Conservation (phyloP, 768 basidiomycete genomes). For the Lactarius psammicola region DNA sequence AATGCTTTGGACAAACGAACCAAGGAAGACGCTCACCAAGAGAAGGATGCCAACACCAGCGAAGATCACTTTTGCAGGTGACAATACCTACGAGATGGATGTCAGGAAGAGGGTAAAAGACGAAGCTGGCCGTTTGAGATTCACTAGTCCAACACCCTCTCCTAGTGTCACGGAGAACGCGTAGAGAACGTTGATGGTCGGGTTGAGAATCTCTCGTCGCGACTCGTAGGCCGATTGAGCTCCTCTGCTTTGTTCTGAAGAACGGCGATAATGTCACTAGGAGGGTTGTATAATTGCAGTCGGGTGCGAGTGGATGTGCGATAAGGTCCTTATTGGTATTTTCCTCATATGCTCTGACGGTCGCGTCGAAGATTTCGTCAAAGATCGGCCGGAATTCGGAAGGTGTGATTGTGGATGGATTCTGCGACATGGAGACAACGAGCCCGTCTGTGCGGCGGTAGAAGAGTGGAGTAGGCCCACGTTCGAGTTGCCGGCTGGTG, state of each 20-base stretch:
- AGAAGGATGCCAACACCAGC: neutral
- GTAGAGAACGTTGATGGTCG: neutral
- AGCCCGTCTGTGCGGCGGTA: no score
- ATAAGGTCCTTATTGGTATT: no score
- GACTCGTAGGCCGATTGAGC: neutral
- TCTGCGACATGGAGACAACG: no score
- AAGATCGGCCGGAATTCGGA: no score
- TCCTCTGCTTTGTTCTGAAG: neutral
- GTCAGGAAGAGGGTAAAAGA: neutral
- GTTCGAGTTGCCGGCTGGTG: no score
- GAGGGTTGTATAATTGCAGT: neutral
- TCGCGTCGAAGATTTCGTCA: no score
- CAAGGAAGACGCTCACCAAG: neutral
- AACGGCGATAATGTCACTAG: neutral
- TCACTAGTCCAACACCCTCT: neutral
- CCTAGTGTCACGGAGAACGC: neutral
- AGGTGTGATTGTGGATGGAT: no score
- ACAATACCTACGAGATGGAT: neutral
- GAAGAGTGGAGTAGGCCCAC: no score
- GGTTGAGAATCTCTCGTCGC: neutral
- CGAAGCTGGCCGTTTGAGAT: no score
- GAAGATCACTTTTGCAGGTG: neutral
- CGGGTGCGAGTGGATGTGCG: no score
- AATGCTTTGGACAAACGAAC: neutral
- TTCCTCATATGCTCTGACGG: no score